These are phyloP conservation scores for Ceriops zippeliana DNA, from an alignment of 345 rosid species.

Conservation along the genomic window DNA sequence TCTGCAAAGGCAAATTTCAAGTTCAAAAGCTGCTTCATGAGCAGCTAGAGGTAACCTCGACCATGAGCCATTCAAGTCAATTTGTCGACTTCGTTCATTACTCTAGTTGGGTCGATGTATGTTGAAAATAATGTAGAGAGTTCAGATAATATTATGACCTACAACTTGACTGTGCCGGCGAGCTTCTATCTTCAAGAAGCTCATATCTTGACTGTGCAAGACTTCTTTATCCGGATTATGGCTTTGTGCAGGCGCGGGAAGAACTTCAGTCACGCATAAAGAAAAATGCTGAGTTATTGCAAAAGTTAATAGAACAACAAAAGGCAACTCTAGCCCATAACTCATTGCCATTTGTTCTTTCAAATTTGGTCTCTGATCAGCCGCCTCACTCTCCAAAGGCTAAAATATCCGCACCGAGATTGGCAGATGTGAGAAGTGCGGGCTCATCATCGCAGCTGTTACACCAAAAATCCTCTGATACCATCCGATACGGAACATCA, in stretches of 20 bases:
- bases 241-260: conserved; percentile 22
- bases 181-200: too few species aligned
- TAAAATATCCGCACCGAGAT: conserved; percentile 1
- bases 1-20: conserved; percentile 25
- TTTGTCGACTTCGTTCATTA: too few species aligned
- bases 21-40: conserved; percentile 34
- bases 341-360: neutral
- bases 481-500: neutral
- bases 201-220: too few species aligned
- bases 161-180: too few species aligned
- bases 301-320: conserved; percentile 25
- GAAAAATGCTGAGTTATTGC: conserved; percentile 30
- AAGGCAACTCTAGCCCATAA: conserved; percentile 6
- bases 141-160: too few species aligned
- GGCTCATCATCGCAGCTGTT: neutral
- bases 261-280: conserved; percentile 30
- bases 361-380: neutral
- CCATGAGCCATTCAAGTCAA: neutral
- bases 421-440: neutral
- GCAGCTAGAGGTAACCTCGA: conserved; percentile 21
- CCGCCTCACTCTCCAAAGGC: neutral
- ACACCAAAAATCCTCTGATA: neutral
- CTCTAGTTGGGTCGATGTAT: too few species aligned
- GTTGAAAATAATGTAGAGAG: too few species aligned
- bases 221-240: neutral